A percentile compares a stretch with the other conserved stretches of the same genome.
These are phyloP conservation scores for Lactarius sanguifluus DNA, from an alignment of 768 basidiomycete species.

Conservation along the genomic window DNA sequence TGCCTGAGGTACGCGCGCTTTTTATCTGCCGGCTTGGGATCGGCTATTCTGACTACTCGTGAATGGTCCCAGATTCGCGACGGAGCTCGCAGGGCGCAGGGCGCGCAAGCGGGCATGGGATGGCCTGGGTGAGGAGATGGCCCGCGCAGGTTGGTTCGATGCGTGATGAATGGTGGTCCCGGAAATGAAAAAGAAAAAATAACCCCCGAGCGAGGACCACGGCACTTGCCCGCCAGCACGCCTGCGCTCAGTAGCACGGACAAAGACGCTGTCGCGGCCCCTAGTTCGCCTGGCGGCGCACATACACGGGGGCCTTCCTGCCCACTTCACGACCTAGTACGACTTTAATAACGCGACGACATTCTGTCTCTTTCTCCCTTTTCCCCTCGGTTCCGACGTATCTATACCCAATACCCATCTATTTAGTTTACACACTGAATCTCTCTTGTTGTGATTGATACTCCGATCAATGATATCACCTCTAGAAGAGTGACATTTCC, in stretches of 20 bases:
- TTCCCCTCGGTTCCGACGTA: not conserved
- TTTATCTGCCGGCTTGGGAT: not conserved
- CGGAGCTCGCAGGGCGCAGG: conserved; percentile 77
- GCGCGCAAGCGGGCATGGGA: conserved; percentile 61
- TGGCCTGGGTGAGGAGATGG: conserved; percentile 73
- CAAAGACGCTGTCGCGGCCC: not conserved
- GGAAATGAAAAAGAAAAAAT: not conserved
- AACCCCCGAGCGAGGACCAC: not conserved
- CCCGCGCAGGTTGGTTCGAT: conserved; percentile 74
- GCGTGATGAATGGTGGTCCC: conserved; percentile 21
- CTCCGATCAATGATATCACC: not conserved
- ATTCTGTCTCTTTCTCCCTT: not conserved
- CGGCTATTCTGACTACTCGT: not conserved
- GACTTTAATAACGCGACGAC: not conserved
- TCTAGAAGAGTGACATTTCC: not conserved
- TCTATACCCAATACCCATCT: not conserved
- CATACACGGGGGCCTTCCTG: not conserved
- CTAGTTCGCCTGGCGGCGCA: not conserved
- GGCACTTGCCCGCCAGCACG: not conserved
- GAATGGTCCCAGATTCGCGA: conserved; percentile 61
- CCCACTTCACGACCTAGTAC: not conserved
- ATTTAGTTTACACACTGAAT: not conserved
- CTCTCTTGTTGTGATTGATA: not conserved
- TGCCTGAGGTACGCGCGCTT: conserved; percentile 59
- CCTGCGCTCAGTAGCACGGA: not conserved